Evolutionary conservation across 208 protist species (phyloP).

Genomic region (Leptomonas seymouri): DNA sequence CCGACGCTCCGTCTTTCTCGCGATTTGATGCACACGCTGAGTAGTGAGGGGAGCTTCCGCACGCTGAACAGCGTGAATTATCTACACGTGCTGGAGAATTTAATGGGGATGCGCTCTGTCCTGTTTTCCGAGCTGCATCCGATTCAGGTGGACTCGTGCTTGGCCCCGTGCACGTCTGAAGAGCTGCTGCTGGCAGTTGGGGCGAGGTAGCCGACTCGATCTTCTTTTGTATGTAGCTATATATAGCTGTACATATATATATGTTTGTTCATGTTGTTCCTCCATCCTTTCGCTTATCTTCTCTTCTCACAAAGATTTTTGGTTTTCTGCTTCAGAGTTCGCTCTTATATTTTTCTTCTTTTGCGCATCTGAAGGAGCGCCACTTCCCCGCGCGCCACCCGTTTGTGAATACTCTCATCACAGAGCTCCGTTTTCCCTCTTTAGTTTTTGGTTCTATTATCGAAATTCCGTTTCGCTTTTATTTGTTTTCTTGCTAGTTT

Average conservation of each 20-base stretch:
- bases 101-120: conserved; percentile 28
- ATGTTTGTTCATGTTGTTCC: background rate
- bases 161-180: background rate
- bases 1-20: conserved; percentile 8
- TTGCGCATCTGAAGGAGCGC: too few species aligned
- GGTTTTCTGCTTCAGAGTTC: too few species aligned
- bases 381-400: too few species aligned
- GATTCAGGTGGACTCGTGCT: conserved; percentile 25
- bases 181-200: conserved; percentile 12
- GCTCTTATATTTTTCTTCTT: too few species aligned
- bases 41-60: conserved; percentile 36
- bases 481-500: too few species aligned
- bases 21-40: conserved; percentile 13
- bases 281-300: conserved; percentile 5
- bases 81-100: conserved; percentile 39
- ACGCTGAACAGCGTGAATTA: conserved; percentile 71
- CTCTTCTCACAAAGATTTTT: background rate
- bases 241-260: too few species aligned
- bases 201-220: background rate
- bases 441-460: too few species aligned
- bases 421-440: too few species aligned
- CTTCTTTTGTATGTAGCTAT: background rate
- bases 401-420: too few species aligned
- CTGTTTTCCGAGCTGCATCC: conserved; percentile 45
- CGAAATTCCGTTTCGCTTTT: too few species aligned